phyloP scores from a whole-genome alignment of 1,284 basidiomycete genomes.

The Ustilago curta region DNA sequence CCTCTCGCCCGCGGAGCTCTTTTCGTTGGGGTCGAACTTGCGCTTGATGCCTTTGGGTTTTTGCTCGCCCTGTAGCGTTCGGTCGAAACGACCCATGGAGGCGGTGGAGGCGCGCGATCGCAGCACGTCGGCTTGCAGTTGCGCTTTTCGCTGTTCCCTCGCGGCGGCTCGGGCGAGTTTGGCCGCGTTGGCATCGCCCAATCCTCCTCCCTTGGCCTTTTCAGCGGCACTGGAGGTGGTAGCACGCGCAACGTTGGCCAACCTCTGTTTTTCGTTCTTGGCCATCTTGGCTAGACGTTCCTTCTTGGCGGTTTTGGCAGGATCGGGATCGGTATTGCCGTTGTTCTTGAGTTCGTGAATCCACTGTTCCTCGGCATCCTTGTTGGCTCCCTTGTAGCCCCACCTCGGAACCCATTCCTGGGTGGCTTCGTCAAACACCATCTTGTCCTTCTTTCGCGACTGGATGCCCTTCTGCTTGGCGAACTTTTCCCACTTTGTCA shows the following conservation, averaged over 20 bases:
- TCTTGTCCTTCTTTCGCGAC: constrained; percentile 79
- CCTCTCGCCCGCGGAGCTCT: constrained; percentile 77
- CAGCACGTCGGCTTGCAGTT: constrained; percentile 82
- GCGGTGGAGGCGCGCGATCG: constrained; percentile 87
- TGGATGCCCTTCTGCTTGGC: constrained; percentile 94
- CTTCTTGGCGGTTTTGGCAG: constrained; percentile 79
- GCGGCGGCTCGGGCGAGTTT: constrained; percentile 54
- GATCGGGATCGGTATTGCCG: constrained; percentile 80
- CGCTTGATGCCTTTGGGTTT: constrained; percentile 84
- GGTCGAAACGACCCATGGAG: constrained; percentile 88
- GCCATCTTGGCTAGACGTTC: constrained; percentile 82
- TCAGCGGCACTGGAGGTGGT: constrained; percentile 18
- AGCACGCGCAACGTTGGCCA: constrained; percentile 80
- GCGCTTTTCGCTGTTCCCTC: constrained; percentile 76
- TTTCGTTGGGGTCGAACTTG: constrained; percentile 88
- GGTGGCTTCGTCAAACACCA: constrained; percentile 92
- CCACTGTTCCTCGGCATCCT: constrained; percentile 89
- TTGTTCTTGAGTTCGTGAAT: constrained; percentile 87
- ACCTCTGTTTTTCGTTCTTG: constrained; percentile 85
- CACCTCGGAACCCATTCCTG: constrained; percentile 93
- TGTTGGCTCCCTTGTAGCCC: constrained; percentile 86
- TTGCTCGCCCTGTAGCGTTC: constrained; percentile 86
- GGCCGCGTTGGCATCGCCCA: constrained; percentile 49
- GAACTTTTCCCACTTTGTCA: constrained; percentile 97
- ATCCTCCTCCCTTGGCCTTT: constrained; percentile 5